These are phyloP conservation scores for Oryza brachyantha DNA, from an alignment of 176 grass and related monocot species.

Conservation along the genomic window DNA sequence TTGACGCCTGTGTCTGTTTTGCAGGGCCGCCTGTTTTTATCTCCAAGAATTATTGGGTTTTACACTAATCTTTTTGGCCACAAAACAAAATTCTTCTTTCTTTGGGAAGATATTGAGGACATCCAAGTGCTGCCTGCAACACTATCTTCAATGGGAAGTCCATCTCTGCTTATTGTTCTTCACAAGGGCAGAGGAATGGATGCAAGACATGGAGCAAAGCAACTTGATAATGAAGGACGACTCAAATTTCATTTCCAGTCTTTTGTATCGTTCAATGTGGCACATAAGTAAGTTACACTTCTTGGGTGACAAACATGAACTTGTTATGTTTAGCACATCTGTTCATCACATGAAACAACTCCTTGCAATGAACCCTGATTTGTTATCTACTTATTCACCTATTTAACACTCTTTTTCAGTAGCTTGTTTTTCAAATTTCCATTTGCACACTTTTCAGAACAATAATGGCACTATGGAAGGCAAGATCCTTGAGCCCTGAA, in stretches of 20 bases:
- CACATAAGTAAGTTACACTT: constrained; percentile 64
- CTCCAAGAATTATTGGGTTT: constrained; percentile 97
- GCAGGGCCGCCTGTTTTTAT: constrained; percentile 90
- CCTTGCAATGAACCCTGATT: neutral
- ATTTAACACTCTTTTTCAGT: neutral
- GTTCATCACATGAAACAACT: constrained; percentile 8
- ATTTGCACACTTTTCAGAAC: constrained; percentile 56
- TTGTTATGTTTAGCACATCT: neutral
- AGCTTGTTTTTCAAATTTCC: constrained; percentile 23
- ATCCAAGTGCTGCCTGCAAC: constrained; percentile 63
- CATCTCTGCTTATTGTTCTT: constrained; percentile 71
- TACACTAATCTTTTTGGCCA: constrained; percentile 89
- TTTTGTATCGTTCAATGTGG: constrained; percentile 78
- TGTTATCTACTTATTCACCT: neutral
- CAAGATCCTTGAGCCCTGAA: constrained; percentile 78
- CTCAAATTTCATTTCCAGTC: constrained; percentile 92
- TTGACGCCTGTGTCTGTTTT: constrained; percentile 26
- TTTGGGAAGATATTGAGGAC: constrained; percentile 99
- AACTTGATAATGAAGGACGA: constrained; percentile 71
- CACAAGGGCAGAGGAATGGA: constrained; percentile 78
- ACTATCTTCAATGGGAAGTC: constrained; percentile 81
- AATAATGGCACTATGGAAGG: constrained; percentile 89
- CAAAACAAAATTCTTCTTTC: constrained; percentile 99
- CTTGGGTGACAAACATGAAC: constrained; percentile 9
- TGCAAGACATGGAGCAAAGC: constrained; percentile 83